Conservation (phyloP, 1,284 basidiomycete species). For the Ceratobasidium sp. region DNA sequence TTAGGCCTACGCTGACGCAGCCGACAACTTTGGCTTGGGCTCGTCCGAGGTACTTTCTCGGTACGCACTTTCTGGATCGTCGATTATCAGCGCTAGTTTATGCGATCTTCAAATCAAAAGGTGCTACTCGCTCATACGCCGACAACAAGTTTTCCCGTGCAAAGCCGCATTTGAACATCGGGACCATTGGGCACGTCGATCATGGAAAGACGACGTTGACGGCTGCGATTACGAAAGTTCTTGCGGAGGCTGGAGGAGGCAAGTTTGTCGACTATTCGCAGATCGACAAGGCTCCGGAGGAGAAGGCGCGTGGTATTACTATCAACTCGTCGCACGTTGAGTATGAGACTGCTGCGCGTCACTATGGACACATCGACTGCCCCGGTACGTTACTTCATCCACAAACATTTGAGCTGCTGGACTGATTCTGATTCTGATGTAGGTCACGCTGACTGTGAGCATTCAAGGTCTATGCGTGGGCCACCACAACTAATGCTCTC, state of each 20-base stretch:
- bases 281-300: conserved; percentile 99
- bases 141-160: conserved; percentile 86
- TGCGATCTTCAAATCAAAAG: conserved; percentile 52
- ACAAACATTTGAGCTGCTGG: not conserved
- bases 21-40: conserved; percentile 10
- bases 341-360: conserved; percentile 92
- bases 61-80: not conserved
- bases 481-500: not conserved
- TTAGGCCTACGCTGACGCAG: conserved; percentile 21
- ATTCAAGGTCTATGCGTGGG: conserved; percentile 40
- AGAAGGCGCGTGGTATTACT: conserved; percentile 99
- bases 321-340: conserved; percentile 97
- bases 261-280: conserved; percentile 98
- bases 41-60: conserved; percentile 6
- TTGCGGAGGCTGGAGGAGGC: conserved; percentile 82
- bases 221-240: conserved; percentile 97
- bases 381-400: conserved; percentile 65
- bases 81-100: not conserved
- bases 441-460: conserved; percentile 89
- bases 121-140: conserved; percentile 74
- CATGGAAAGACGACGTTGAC: conserved; percentile 98
- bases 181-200: conserved; percentile 94
- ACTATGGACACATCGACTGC: conserved; percentile 99
- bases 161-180: conserved; percentile 98
- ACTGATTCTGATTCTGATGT: conserved; percentile 27